Evolutionary conservation across 257 asterid species (phyloP), one percentile per base, ranked within the genome.

Genomic region (Osmanthus fragrans): DNA sequence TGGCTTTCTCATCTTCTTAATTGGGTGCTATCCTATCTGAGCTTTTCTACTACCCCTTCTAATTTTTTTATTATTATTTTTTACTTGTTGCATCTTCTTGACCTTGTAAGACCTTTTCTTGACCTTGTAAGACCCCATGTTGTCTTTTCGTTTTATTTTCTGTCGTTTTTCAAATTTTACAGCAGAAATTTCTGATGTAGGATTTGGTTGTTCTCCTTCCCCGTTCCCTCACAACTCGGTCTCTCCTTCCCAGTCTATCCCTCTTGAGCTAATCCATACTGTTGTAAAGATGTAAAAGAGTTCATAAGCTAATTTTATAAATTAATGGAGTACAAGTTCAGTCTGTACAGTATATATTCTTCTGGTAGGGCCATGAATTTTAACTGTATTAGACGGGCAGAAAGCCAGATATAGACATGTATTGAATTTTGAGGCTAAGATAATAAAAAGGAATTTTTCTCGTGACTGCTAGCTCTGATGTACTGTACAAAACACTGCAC

Each of bases 221-320:
- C 47, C 71, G 71, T 88, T 80, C 79, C 76, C 81, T 77, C n/a
- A 81, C 92, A 82, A 83, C 89, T 88, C 97, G 60, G 60, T 12
- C 90, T 89, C 96, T 94, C 97, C 94, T 92, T 94, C 94, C 98
- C 90, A 88, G 97, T 91, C 97, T 94, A 92, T 94, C 97, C 98
- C 98, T 92, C 92, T 85, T 90, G 97, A 94, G 98, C 98, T 94
- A 68, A 82, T 76, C 47, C 42, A 37, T 2, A 0, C 3, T 3
- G 34, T 32, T 32, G 34, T 32, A 32, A 32, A 3, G 34, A 32
- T 32, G 42, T 37, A 37, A 30, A 25, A 25, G 27, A 25, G 1
- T 25, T 25, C 27, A 25, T 25, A 25, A 25, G 27, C 27, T 25
- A 25, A 25, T 25, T 25, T 25, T 25, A 25, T 25, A 25, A 25